Percentiles rank a stretch among this genome's conserved stretches.
These are phyloP conservation scores for Solanum appendiculatum DNA, from an alignment of 257 asterid species.

Conservation along the genomic window DNA sequence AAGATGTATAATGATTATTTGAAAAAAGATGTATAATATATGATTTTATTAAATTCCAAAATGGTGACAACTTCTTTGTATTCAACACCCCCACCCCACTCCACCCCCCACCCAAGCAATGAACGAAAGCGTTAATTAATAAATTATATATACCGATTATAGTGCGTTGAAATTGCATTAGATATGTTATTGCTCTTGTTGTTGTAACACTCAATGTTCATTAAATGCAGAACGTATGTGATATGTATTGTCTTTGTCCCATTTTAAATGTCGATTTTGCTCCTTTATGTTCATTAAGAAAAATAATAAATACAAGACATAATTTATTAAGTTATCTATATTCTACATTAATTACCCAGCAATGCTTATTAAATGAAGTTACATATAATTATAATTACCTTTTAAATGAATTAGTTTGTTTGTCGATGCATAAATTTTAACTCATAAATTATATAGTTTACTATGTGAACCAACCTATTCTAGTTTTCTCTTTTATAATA, in stretches of 20 bases:
- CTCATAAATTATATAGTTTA: neutral
- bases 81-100: neutral
- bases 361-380: neutral
- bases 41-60: neutral
- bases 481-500: neutral
- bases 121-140: neutral
- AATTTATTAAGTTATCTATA: neutral
- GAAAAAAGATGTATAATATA: neutral
- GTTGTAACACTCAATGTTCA: neutral
- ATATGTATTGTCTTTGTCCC: no score
- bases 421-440: neutral
- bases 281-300: neutral
- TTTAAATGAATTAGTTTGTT: neutral
- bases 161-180: fast-evolving
- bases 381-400: neutral
- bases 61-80: neutral
- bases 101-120: neutral
- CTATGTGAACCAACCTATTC: neutral
- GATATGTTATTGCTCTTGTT: neutral
- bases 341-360: neutral
- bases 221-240: neutral
- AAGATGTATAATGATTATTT: no score
- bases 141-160: neutral
- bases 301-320: neutral
- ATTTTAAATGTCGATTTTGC: neutral